Evolutionary conservation across 2,329 filamentous ascomycete genomes (phyloP), one percentile per base, ranked within the genome.

Genomic region (Aspergillus sp.): DNA sequence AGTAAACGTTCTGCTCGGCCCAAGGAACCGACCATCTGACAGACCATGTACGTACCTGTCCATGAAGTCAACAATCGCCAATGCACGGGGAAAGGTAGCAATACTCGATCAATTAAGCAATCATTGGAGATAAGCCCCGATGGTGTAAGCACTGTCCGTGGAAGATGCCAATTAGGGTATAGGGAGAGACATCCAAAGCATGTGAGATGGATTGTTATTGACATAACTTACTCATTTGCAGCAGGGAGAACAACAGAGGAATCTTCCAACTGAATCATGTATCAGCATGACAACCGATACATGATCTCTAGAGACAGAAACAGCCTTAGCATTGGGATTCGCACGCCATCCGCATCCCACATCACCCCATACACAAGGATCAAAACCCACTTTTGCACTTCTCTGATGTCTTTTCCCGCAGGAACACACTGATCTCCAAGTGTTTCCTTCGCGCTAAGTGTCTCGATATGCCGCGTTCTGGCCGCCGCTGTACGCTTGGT

Each of bases 301-400:
- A n/a, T 11, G 34, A 38, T 38, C 11, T 11, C 16, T n/a, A 38
- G 3, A n/a, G 14, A 42, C 38, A 21, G 38, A 21, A 38, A 38
- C 7, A 9, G 34, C 34, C 13, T 38, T 16, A 10, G 34, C 38
- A 45, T 9, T 14, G 29, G 17, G 9, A 36, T 46, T 36, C 54
- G 54, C 54, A 57, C 54, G 54, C 38, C 54, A 57, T 54, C 48
- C 48, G 45, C 48, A 40, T 23, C 41, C 31, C n/a, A 16, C 25
- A 57, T 57, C 52, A 50, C 54, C 49, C 47, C 16, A 44, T 45
- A 47, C n/a, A 45, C 43, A 49, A 49, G 29, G 25, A 45, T 34
- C 32, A 16, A 36, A 20, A 42, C n/a, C n/a, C 38, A 42, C n/a
- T 42, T 42, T 6, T 16, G 10, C 23, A 25, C 23, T 25, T 9